These are phyloP conservation scores for Caloboletus inedulis DNA, from an alignment of 1,284 basidiomycete genomes.

Conservation along the genomic window DNA sequence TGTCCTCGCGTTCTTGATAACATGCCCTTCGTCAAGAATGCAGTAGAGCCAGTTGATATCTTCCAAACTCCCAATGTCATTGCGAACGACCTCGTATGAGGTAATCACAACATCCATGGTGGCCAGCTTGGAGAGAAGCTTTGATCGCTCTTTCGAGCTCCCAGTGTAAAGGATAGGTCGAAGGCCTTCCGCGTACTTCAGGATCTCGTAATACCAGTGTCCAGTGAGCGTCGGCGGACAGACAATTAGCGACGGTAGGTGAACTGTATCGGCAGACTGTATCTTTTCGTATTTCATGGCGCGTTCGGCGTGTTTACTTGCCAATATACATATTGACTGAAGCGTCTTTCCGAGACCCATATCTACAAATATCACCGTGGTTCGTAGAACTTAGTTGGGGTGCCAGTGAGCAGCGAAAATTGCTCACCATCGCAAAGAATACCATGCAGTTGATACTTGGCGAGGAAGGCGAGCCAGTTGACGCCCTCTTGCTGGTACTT, in stretches of 20 bases:
- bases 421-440: conserved; percentile 93
- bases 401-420: not conserved
- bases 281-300: conserved; percentile 67
- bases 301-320: conserved; percentile 91
- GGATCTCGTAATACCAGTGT: conserved; percentile 98
- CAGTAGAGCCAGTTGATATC: conserved; percentile 91
- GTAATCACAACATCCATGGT: conserved; percentile 90
- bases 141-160: conserved; percentile 80
- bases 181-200: conserved; percentile 88
- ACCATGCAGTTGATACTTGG: conserved; percentile 96
- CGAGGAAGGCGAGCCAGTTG: conserved; percentile 98
- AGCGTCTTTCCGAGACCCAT: conserved; percentile 99
- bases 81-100: conserved; percentile 96
- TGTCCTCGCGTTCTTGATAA: conserved; percentile 98
- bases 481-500: conserved; percentile 99
- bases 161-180: conserved; percentile 89
- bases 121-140: conserved; percentile 62
- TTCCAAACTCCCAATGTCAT: conserved; percentile 83
- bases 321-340: conserved; percentile 97
- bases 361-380: conserved; percentile 48
- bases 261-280: conserved; percentile 74
- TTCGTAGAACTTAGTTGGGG: not conserved
- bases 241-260: conserved; percentile 91
- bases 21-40: conserved; percentile 96
- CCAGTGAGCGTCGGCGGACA: conserved; percentile 97